Base-by-base conservation (phyloP, 176 grass and related monocot species). In the Zizania latifolia region DNA sequence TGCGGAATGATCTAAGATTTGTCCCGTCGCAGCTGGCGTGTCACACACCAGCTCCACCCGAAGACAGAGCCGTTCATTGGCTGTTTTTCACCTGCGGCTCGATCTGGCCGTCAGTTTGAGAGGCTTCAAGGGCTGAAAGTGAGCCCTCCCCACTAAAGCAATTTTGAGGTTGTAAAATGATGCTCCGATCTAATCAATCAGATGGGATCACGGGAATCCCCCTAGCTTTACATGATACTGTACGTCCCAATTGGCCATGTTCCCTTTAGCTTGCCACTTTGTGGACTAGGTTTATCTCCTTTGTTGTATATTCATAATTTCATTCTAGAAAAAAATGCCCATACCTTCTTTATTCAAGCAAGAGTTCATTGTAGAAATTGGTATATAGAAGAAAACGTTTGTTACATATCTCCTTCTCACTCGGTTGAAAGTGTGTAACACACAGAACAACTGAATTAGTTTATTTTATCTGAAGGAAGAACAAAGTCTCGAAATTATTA, bases 281-380 rank as follows among this genome's bases (percentile, higher is more conserved):
- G 62, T 57, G 77, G 77, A 70, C 77, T 24, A 59, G 51, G 65
- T 46, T 80, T 6, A 13, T 19, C 13, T 44, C 48, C 15, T 19
- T 12, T 9, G 75, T n/a, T n/a, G n/a, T n/a, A n/a, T n/a, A n/a
- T n/a, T n/a, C n/a, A n/a, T n/a, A n/a, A n/a, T n/a, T n/a, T n/a
- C n/a, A n/a, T n/a, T n/a, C n/a, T n/a, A n/a, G n/a, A n/a, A n/a
- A n/a, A n/a, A n/a, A n/a, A n/a, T n/a, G n/a, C n/a, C n/a, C n/a
- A n/a, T n/a, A n/a, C n/a, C n/a, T n/a, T n/a, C n/a, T n/a, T n/a
- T 40, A 40, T 43, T 43, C 3, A 48, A 45, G 15, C 14, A 45
- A 48, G 5, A 48, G 19, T 48, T 4, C 16, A 48, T 46, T 19
- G 44, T 21, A n/a, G 19, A 22, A 22, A 53, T 22, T 53, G 16